A percentile compares a stretch with the other conserved stretches of the same genome.
Conservation (phyloP, 768 basidiomycete species). For the Asterophora lycoperdoides region DNA sequence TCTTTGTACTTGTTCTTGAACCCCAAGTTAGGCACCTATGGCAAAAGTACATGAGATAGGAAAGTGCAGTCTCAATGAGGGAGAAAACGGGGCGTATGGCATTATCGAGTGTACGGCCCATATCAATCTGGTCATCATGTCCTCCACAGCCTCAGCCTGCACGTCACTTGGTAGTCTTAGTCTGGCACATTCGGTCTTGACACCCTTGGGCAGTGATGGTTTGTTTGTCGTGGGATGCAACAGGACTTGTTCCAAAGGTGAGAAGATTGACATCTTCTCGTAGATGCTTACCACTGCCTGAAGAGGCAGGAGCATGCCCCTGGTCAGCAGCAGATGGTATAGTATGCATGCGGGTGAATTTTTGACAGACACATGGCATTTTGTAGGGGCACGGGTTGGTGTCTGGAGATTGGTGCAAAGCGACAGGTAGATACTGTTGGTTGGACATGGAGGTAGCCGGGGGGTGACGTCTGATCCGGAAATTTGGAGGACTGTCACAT, state of each 20-base stretch:
- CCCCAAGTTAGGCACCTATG: constrained; percentile 83
- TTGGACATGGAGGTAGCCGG: constrained; percentile 61
- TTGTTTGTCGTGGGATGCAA: constrained; percentile 37
- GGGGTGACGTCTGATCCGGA: constrained; percentile 62
- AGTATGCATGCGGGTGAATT: constrained; percentile 26
- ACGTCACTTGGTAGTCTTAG: constrained; percentile 51
- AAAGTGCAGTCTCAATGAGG: too few species aligned
- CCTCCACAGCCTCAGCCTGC: constrained; percentile 37
- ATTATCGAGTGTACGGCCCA: constrained; percentile 76
- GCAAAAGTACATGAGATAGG: constrained; percentile 7
- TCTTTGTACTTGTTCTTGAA: constrained; percentile 72
- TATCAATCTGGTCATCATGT: constrained; percentile 64
- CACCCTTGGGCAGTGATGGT: constrained; percentile 68
- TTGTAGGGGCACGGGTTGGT: constrained; percentile 39
- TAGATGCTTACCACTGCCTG: constrained; percentile 39
- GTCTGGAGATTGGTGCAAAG: constrained; percentile 49
- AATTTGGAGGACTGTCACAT: constrained; percentile 8
- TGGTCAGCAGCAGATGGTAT: constrained; percentile 18
- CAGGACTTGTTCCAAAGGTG: constrained; percentile 26
- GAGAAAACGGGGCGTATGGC: constrained; percentile 45
- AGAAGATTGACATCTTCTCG: constrained; percentile 49
- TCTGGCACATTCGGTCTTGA: constrained; percentile 69
- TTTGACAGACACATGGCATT: constrained; percentile 30
- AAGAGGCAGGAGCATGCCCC: constrained; percentile 21
- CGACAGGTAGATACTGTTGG: constrained; percentile 77